Base-by-base conservation (phyloP, 805 yeast genomes). In the Saturnispora ahearnii region DNA sequence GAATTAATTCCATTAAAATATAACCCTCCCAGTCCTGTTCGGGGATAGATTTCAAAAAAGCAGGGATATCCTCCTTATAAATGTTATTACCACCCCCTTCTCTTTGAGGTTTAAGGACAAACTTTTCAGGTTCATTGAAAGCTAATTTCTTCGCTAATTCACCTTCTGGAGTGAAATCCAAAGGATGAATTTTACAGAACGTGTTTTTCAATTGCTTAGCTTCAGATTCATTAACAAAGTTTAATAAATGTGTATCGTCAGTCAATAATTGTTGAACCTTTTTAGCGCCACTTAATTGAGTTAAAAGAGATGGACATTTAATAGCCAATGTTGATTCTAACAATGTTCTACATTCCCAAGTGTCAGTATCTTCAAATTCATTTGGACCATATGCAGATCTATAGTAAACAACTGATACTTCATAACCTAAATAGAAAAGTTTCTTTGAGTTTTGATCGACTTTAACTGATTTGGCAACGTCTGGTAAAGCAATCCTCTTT, bases 21-120 rank as follows among this genome's bases (percentile, higher is more conserved):
- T 89, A 93, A 0, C 88, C 96, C 24, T 79, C 81, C 97, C 97
- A 91, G 36, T 84, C 85, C 18, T 73, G 68, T 59, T 84, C 79
- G 10, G 82, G 79, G 10, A 87, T 59, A 0, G 70, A 56, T 11
- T 73, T 61, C 58, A 93, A 68, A 60, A 87, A 91, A 0, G 54
- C 70, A 1, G 96, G 96, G 51, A 93, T 93, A 58, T 87, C 85
- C 34, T 80, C 79, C 60, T 87, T 86, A 67, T 93, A 93, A 49
- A 93, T 78, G 63, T 93, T 93, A 65, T 93, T 89, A 18, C 99
- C 99, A 43, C 99, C 99, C 37, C 99, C 99, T 71, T 93, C 99
- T 70, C 99, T 78, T 67, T 93, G 99, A 4, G 99, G 99, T 62
- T 93, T 93, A 58, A 93, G 73, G 1, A 93, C 99, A 63, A 72